These are phyloP conservation scores for Oenanthe sinensis DNA, from an alignment of 129 eudicot species.

Conservation along the genomic window DNA sequence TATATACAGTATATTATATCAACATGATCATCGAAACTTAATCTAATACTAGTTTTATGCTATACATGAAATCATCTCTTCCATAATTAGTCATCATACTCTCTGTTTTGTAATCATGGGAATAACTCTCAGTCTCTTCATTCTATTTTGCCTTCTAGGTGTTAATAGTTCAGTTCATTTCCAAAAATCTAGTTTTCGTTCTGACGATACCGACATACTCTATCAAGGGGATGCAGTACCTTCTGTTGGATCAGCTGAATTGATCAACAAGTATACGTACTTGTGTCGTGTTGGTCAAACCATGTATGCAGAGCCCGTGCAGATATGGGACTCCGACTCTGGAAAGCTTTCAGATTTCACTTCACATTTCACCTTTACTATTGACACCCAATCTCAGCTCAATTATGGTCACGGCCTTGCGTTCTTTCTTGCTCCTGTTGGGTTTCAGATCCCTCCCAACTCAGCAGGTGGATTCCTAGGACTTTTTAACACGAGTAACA, in stretches of 20 bases:
- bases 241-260: constrained; percentile 36
- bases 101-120: constrained; percentile 18
- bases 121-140: constrained; percentile 6
- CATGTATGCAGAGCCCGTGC: constrained; percentile 30
- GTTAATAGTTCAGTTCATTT: constrained; percentile 26
- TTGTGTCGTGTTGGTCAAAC: constrained; percentile 34
- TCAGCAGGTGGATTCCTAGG: constrained; percentile 52
- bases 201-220: constrained; percentile 23
- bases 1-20: neutral
- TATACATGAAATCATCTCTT: neutral
- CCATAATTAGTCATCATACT: neutral
- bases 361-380: constrained; percentile 35
- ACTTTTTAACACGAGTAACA: constrained; percentile 18
- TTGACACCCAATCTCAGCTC: constrained; percentile 14
- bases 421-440: constrained; percentile 45
- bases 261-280: constrained; percentile 22
- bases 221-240: constrained; percentile 38
- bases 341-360: constrained; percentile 32
- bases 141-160: constrained; percentile 19
- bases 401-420: constrained; percentile 32
- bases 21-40: neutral
- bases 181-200: constrained; percentile 22
- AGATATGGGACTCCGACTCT: constrained; percentile 30
- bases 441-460: constrained; percentile 39
- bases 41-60: neutral